Evolutionary conservation across 495 filamentous ascomycete genomes (phyloP).

Genomic region (Neurospora sp.): DNA sequence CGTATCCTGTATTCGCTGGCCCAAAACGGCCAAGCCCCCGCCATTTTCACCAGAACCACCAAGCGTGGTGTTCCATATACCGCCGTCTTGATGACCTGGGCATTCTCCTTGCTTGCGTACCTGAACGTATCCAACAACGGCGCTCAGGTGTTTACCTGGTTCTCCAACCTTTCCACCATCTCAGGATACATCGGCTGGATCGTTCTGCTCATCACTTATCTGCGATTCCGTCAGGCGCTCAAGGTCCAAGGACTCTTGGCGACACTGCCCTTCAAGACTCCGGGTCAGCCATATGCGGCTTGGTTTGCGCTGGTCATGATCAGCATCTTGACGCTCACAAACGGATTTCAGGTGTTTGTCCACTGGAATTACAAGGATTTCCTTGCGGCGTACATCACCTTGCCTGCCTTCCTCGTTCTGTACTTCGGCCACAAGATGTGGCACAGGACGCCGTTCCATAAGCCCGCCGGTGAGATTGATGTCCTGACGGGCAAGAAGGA

Average conservation of each 20-base stretch:
- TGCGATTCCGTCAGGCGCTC: constrained; percentile 38
- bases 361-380: constrained; percentile 30
- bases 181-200: constrained; percentile 42
- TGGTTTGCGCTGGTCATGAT: constrained; percentile 29
- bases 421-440: constrained; percentile 33
- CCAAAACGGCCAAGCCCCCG: constrained; percentile 51
- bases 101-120: constrained; percentile 51
- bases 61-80: constrained; percentile 50
- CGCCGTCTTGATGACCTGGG: constrained; percentile 45
- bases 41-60: constrained; percentile 42
- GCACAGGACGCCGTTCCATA: constrained; percentile 21
- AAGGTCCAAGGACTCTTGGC: constrained; percentile 23
- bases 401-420: constrained; percentile 31
- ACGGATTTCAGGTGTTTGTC: constrained; percentile 38
- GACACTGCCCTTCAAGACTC: constrained; percentile 30
- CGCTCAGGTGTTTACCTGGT: constrained; percentile 52
- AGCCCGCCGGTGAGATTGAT: constrained; percentile 28
- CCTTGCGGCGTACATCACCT: constrained; percentile 38
- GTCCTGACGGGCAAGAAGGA: constrained; percentile 39
- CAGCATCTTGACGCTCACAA: constrained; percentile 33
- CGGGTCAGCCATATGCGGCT: constrained; percentile 32
- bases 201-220: constrained; percentile 36
- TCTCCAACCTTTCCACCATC: constrained; percentile 39
- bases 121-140: constrained; percentile 47
- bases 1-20: constrained; percentile 67